Evolutionary conservation across 169 alveolate genomes (phyloP).

Genomic region (Cryptosporidium ubiquitum): DNA sequence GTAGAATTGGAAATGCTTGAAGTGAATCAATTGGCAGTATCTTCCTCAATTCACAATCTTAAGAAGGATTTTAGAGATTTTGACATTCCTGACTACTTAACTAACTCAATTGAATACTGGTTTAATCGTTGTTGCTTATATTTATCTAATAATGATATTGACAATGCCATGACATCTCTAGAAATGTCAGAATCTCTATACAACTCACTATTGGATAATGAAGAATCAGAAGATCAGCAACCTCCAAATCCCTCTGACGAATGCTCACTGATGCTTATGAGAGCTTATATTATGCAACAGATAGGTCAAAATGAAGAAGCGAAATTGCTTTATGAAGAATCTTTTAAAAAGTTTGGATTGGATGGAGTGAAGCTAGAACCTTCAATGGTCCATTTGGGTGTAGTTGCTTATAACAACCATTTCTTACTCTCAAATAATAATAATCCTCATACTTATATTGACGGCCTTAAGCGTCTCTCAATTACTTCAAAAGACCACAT

Average conservation of each 20-base stretch:
- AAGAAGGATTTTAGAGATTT: not conserved
- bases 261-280: constrained; percentile 42
- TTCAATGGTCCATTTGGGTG: constrained; percentile 65
- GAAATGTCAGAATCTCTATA: constrained; percentile 53
- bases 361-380: constrained; percentile 46
- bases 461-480: constrained; percentile 68
- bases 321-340: constrained; percentile 5
- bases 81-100: constrained; percentile 33
- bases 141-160: constrained; percentile 24
- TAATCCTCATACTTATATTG: constrained; percentile 23
- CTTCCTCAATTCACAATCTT: constrained; percentile 1
- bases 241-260: constrained; percentile 16
- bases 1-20: constrained; percentile 43
- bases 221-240: not conserved
- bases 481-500: constrained; percentile 62
- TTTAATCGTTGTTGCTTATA: constrained; percentile 53
- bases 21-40: constrained; percentile 50
- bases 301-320: constrained; percentile 34
- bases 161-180: constrained; percentile 41
- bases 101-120: constrained; percentile 55
- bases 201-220: not conserved
- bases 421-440: not conserved
- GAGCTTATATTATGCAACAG: constrained; percentile 61
- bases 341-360: constrained; percentile 25
- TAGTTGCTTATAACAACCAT: constrained; percentile 27